Conservation (phyloP, 352 stramenopile genomes). For the Globisporangium spinosum region DNA sequence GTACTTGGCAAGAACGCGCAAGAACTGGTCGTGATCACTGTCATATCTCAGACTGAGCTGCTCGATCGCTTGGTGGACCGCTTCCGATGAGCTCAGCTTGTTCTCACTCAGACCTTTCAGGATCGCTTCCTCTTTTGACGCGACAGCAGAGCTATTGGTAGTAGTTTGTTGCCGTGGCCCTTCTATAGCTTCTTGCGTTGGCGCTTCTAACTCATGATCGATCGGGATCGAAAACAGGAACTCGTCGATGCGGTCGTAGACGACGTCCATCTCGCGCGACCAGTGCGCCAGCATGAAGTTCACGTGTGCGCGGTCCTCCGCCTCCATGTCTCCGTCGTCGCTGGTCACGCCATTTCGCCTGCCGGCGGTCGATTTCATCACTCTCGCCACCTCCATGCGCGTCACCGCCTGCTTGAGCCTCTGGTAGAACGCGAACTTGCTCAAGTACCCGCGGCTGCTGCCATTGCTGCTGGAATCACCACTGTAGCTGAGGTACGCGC, state of each 20-base stretch:
- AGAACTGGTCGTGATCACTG: conserved; percentile 26
- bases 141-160: neutral
- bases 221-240: conserved; percentile 36
- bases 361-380: neutral
- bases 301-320: conserved; percentile 24
- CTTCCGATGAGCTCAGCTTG: conserved; percentile 42
- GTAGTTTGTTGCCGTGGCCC: neutral
- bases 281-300: conserved; percentile 51
- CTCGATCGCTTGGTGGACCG: conserved; percentile 38
- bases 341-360: neutral
- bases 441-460: conserved; percentile 10
- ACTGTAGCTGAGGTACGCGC: conserved; percentile 19
- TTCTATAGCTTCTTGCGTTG: neutral
- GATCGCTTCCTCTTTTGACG: conserved; percentile 38
- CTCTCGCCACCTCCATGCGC: conserved; percentile 31
- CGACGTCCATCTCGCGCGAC: conserved; percentile 32
- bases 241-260: conserved; percentile 38
- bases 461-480: neutral
- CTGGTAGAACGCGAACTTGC: conserved; percentile 32
- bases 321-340: conserved; percentile 11
- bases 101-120: conserved; percentile 41
- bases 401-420: conserved; percentile 30
- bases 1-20: conserved; percentile 40
- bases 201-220: conserved; percentile 29
- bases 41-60: conserved; percentile 28